phyloP scores from a whole-genome alignment of 441 rosid genomes.

The Pelargonium fulgidum region DNA sequence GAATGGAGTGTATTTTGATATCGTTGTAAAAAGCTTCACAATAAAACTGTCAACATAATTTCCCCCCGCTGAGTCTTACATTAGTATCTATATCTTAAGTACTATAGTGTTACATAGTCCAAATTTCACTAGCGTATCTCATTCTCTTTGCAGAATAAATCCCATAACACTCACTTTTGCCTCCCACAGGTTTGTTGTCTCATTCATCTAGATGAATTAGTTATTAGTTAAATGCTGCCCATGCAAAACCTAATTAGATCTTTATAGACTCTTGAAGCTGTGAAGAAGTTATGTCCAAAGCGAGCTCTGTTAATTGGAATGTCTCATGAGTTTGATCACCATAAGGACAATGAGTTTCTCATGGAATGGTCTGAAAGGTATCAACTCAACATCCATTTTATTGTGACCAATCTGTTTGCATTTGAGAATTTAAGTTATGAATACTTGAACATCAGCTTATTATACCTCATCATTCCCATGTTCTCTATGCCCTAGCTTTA shows the following conservation, averaged over 20 bases:
- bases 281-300: conserved; percentile 74
- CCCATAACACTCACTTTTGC: conserved; percentile 69
- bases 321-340: conserved; percentile 88
- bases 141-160: conserved; percentile 43
- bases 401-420: too few species aligned
- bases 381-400: not conserved
- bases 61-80: not conserved
- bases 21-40: not conserved
- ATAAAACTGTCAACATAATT: not conserved
- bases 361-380: conserved; percentile 83
- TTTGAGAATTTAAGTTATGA: too few species aligned
- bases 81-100: not conserved
- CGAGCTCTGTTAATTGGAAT: conserved; percentile 75
- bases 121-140: conserved; percentile 1
- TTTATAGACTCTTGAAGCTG: conserved; percentile 69
- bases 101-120: not conserved
- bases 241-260: not conserved
- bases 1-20: not conserved
- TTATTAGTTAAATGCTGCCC: conserved; percentile 8
- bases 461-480: too few species aligned
- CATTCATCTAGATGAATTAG: not conserved
- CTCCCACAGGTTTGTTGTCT: conserved; percentile 62
- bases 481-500: not conserved
- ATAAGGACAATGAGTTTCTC: conserved; percentile 67
- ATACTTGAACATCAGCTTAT: too few species aligned